phyloP scores from a whole-genome alignment of 805 yeast genomes.

The Tetrapisispora iriomotensis region DNA sequence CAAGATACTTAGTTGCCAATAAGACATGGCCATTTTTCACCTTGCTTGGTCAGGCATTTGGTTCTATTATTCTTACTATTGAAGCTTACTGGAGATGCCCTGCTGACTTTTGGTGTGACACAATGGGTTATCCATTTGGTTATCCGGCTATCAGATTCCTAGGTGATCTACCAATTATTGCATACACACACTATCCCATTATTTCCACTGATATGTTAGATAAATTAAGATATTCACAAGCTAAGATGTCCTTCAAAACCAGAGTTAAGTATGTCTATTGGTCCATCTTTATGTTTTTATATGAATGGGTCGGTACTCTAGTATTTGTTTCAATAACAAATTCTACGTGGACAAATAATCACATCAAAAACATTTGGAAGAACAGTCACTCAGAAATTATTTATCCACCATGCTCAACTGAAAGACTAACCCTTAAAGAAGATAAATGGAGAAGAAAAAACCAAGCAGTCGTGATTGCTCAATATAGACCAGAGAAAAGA shows the following conservation, averaged over 20 bases:
- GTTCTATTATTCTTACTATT: constrained; percentile 56
- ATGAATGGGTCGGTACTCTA: constrained; percentile 56
- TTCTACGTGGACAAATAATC: constrained; percentile 87
- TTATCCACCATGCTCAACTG: constrained; percentile 88
- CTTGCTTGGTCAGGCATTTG: constrained; percentile 77
- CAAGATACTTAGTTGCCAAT: constrained; percentile 56
- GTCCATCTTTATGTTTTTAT: constrained; percentile 52
- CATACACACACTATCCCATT: constrained; percentile 93
- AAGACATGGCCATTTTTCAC: constrained; percentile 71
- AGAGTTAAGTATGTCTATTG: constrained; percentile 55
- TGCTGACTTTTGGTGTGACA: constrained; percentile 91
- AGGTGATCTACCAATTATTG: constrained; percentile 62
- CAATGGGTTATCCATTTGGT: constrained; percentile 87
- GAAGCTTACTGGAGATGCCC: constrained; percentile 59
- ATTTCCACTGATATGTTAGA: constrained; percentile 80
- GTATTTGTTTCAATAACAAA: constrained; percentile 63
- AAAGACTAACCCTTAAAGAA: constrained; percentile 32
- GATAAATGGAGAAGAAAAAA: constrained; percentile 28
- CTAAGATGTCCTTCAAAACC: constrained; percentile 11
- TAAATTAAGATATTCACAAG: constrained; percentile 35
- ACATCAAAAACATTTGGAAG: constrained; percentile 58
- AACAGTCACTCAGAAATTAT: constrained; percentile 38
- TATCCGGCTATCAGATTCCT: constrained; percentile 52
- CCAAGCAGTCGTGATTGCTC: constrained; percentile 51
- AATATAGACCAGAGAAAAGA: constrained; percentile 91